Conservation (phyloP, 1,139 yeast species). For the Arxiozyma heterogenica region DNA sequence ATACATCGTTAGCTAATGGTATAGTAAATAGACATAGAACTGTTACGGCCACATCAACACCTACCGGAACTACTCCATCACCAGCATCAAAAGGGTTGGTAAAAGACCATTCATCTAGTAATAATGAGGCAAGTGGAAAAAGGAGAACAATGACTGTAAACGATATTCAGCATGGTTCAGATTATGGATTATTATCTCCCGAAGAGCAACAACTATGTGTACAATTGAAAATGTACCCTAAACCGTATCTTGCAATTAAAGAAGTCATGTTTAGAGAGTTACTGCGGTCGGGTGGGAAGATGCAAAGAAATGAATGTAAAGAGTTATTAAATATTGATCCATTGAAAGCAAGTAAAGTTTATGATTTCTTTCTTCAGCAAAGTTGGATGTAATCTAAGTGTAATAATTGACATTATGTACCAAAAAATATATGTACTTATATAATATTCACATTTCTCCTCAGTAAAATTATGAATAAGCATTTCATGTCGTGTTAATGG, state of each 20-base stretch:
- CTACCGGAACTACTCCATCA: neutral
- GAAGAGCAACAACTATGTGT: conserved; percentile 85
- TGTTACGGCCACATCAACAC: neutral
- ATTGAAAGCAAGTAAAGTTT: conserved; percentile 74
- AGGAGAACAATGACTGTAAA: conserved; percentile 33
- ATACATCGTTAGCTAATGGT: conserved; percentile 3
- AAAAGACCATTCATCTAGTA: conserved; percentile 11
- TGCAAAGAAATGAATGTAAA: conserved; percentile 76
- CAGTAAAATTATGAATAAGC: neutral
- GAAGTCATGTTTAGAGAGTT: conserved; percentile 87
- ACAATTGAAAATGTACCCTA: conserved; percentile 76
- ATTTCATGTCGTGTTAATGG: too few species aligned
- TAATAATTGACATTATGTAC: neutral
- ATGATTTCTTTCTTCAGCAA: conserved; percentile 86
- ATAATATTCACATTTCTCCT: neutral
- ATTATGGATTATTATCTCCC: conserved; percentile 67
- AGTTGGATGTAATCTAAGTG: conserved; percentile 50
- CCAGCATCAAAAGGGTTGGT: neutral
- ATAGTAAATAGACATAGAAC: conserved; percentile 20
- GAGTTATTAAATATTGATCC: conserved; percentile 80
- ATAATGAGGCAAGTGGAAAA: conserved; percentile 29
- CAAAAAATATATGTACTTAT: neutral
- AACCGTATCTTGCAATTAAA: conserved; percentile 87
- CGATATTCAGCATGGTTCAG: conserved; percentile 79
- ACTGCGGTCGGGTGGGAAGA: conserved; percentile 69